Conservation (phyloP, 345 rosid genomes). For the Eucalyptus melliodora region DNA sequence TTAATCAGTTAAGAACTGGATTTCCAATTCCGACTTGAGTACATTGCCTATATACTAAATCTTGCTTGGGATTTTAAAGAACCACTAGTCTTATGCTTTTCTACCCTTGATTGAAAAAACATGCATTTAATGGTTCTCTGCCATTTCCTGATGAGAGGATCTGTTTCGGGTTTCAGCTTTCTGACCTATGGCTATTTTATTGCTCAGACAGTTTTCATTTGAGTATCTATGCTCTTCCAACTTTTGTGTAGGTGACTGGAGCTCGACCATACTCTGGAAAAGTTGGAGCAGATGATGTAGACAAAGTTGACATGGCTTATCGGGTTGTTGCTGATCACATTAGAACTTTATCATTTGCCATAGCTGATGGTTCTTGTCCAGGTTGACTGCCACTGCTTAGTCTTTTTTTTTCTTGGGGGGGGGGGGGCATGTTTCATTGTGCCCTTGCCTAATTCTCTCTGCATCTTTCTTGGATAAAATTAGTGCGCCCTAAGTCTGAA, state of each 20-base stretch:
- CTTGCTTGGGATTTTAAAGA: neutral
- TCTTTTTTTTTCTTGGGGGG: neutral
- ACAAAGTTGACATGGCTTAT: constrained; percentile 90
- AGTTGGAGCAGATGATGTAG: constrained; percentile 74
- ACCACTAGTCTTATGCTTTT: neutral
- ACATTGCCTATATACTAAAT: neutral
- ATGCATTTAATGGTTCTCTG: neutral
- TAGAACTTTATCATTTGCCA: constrained; percentile 90
- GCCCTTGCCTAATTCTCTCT: neutral
- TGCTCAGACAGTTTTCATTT: neutral
- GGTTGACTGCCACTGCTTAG: constrained; percentile 23
- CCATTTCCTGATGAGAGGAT: neutral
- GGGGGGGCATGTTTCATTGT: neutral
- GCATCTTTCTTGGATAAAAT: neutral
- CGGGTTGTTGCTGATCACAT: constrained; percentile 97
- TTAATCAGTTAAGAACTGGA: neutral
- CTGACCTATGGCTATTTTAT: neutral
- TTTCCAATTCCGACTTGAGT: neutral
- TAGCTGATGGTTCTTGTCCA: constrained; percentile 98
- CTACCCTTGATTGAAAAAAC: neutral
- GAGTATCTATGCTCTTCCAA: neutral
- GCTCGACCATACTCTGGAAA: constrained; percentile 87
- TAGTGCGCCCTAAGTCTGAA: neutral
- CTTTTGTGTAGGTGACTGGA: constrained; percentile 52
- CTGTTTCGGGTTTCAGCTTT: neutral